phyloP scores from a whole-genome alignment of 768 basidiomycete species.

The Lactarius quietus region DNA sequence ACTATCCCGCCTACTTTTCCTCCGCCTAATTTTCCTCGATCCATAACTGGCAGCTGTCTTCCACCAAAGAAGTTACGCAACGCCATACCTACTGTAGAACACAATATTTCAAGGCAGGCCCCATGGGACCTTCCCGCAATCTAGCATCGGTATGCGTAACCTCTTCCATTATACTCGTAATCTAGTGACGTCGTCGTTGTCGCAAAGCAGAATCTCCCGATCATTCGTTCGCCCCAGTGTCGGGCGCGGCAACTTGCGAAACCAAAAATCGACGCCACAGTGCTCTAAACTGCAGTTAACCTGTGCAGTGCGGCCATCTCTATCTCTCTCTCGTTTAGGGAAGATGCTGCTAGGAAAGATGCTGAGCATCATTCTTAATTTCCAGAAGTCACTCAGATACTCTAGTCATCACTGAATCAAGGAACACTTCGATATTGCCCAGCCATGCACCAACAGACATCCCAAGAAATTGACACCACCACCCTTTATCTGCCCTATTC shows the following conservation, averaged over 20 bases:
- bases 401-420: not conserved
- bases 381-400: not conserved
- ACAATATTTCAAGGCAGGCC: not conserved
- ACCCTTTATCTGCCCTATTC: not conserved
- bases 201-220: too few species aligned
- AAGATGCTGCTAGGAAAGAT: not conserved
- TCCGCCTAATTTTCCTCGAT: too few species aligned
- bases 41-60: not conserved
- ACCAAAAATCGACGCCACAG: not conserved
- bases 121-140: not conserved
- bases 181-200: too few species aligned
- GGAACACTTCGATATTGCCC: not conserved
- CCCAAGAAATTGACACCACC: not conserved
- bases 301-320: not conserved
- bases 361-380: too few species aligned
- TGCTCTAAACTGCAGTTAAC: not conserved
- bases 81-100: not conserved
- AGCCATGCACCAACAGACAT: not conserved
- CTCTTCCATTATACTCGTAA: not conserved
- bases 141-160: not conserved
- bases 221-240: too few species aligned
- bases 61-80: not conserved
- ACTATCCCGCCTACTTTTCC: not conserved
- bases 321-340: not conserved
- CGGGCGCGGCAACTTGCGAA: not conserved